A percentile compares a stretch with the other conserved stretches of the same genome.
Evolutionary conservation across 768 basidiomycete species (phyloP).

Genomic region (Tylopilus plumbeoviolaceoides): DNA sequence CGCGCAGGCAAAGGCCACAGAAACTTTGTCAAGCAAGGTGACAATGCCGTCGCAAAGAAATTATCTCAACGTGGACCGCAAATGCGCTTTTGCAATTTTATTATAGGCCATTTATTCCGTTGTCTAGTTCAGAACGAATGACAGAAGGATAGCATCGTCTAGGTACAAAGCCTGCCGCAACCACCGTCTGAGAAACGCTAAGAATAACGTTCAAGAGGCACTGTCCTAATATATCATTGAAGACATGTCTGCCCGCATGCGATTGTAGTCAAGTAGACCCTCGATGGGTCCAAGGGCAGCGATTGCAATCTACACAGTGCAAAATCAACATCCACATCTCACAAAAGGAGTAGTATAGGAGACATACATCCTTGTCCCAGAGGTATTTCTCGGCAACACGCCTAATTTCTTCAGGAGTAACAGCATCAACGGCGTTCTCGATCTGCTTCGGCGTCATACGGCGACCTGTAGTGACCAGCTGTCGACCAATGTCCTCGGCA

Average conservation of each 20-base stretch:
- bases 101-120: slow-evolving; percentile 19
- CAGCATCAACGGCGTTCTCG: slow-evolving; percentile 87
- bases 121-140: slow-evolving; percentile 19
- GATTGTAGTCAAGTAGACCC: slow-evolving; percentile 92
- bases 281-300: slow-evolving; percentile 90
- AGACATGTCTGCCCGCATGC: slow-evolving; percentile 79
- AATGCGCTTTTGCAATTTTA: not conserved
- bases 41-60: not conserved
- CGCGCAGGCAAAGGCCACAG: no score
- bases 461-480: slow-evolving; percentile 90
- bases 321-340: not conserved
- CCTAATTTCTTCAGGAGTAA: slow-evolving; percentile 85
- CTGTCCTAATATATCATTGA: slow-evolving; percentile 61
- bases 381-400: slow-evolving; percentile 94
- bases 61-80: not conserved
- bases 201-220: not conserved
- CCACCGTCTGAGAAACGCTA: not conserved
- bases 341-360: slow-evolving; percentile 23
- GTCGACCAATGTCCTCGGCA: slow-evolving; percentile 98
- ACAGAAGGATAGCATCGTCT: slow-evolving; percentile 18
- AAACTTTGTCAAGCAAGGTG: no score
- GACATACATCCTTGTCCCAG: slow-evolving; percentile 89
- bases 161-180: slow-evolving; percentile 9
- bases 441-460: slow-evolving; percentile 91
- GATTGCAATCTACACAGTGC: slow-evolving; percentile 59